A percentile compares a stretch with the other conserved stretches of the same genome.
Evolutionary conservation across 208 protist species (phyloP).

Genomic region (Trypanosoma brucei): DNA sequence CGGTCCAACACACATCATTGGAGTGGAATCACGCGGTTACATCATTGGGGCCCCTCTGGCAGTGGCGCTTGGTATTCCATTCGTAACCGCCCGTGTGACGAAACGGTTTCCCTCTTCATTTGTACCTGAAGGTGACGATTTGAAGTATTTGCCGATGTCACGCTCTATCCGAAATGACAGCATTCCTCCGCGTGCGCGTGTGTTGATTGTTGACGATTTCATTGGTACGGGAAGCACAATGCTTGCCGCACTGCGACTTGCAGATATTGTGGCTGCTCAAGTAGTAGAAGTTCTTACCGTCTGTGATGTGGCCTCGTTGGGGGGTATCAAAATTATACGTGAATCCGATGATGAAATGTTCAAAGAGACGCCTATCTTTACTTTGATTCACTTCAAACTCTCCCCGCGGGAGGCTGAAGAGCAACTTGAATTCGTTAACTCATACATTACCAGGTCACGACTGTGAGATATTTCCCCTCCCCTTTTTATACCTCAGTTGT

Average conservation of each 20-base stretch:
- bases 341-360: conserved; percentile 30
- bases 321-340: conserved; percentile 71
- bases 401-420: conserved; percentile 23
- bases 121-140: conserved; percentile 19
- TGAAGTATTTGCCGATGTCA: conserved; percentile 30
- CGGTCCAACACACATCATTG: conserved; percentile 71
- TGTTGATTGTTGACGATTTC: conserved; percentile 88
- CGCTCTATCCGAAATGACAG: conserved; percentile 57
- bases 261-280: conserved; percentile 42
- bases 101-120: conserved; percentile 44
- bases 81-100: conserved; percentile 57
- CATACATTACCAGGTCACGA: not conserved
- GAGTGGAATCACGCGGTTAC: conserved; percentile 73
- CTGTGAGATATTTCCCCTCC: conserved; percentile 1
- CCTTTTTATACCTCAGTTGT: no score
- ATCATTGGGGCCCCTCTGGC: conserved; percentile 77
- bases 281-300: conserved; percentile 69
- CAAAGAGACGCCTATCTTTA: conserved; percentile 57
- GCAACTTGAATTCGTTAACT: conserved; percentile 5
- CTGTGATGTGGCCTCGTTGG: conserved; percentile 56
- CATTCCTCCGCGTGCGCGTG: conserved; percentile 50
- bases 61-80: conserved; percentile 64
- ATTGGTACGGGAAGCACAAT: conserved; percentile 75
- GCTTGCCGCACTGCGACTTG: conserved; percentile 62
- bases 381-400: conserved; percentile 65